These are phyloP conservation scores for Podospora comata DNA, from an alignment of 495 filamentous ascomycete genomes.

Conservation along the genomic window DNA sequence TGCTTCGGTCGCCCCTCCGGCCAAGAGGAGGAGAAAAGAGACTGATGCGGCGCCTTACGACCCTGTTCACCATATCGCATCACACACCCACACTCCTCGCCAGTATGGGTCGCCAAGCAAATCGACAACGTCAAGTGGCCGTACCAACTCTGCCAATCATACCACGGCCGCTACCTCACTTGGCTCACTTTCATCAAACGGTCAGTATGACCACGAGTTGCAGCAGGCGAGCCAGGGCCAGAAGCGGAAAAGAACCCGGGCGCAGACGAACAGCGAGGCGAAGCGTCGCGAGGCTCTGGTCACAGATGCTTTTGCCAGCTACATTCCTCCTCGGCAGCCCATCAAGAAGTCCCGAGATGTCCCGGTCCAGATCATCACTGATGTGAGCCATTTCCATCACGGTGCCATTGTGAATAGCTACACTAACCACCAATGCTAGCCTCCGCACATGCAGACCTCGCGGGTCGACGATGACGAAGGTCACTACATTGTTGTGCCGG, in stretches of 20 bases:
- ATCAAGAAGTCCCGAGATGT: constrained; percentile 92
- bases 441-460: constrained; percentile 50
- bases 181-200: constrained; percentile 62
- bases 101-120: constrained; percentile 47
- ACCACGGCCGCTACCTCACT: constrained; percentile 91
- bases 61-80: constrained; percentile 52
- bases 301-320: constrained; percentile 69
- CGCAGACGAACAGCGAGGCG: constrained; percentile 74
- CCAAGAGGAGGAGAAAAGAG: constrained; percentile 52
- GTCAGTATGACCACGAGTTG: constrained; percentile 57
- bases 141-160: constrained; percentile 76
- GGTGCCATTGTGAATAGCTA: constrained; percentile 16
- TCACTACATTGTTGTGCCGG: constrained; percentile 86
- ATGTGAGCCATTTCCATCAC: constrained; percentile 60
- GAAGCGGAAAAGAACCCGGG: constrained; percentile 82
- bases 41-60: constrained; percentile 45
- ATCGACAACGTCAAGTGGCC: constrained; percentile 74
- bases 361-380: constrained; percentile 71
- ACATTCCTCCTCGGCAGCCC: constrained; percentile 80
- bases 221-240: constrained; percentile 64
- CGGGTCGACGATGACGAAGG: constrained; percentile 91
- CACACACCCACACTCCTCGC: constrained; percentile 63
- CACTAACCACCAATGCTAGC: constrained; percentile 29
- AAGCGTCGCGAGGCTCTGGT: constrained; percentile 68
- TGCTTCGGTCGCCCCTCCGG: constrained; percentile 33